A percentile compares a stretch with the other conserved stretches of the same genome.
phyloP scores from a whole-genome alignment of 31 red algal species.

The Asparagopsis taxiformis region DNA sequence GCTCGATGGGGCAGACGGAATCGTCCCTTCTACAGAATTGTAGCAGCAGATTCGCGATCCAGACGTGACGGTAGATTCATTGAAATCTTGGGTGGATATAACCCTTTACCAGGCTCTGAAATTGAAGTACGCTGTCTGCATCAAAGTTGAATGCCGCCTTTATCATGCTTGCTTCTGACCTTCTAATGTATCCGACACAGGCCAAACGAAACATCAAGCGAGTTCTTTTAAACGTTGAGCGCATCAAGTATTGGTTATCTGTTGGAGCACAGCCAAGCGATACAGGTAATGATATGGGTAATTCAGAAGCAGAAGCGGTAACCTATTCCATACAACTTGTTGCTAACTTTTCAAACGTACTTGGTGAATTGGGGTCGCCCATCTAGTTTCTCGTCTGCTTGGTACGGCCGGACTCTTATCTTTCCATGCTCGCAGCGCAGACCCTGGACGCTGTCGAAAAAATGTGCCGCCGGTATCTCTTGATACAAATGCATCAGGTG shows the following conservation, averaged over 20 bases:
- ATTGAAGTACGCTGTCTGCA: constrained; percentile 23
- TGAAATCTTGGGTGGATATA: constrained; percentile 86
- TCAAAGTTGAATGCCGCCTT: background rate
- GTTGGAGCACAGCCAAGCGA: constrained; percentile 85
- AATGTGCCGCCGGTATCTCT: background rate
- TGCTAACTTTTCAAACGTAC: too few relatives aligned
- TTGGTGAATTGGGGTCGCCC: too few relatives aligned
- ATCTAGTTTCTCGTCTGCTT: constrained; percentile 42
- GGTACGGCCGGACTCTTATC: constrained; percentile 59
- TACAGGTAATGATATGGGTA: too few relatives aligned
- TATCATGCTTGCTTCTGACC: constrained; percentile 11
- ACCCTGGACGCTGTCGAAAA: background rate
- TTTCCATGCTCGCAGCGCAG: constrained; percentile 8
- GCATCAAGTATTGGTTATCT: constrained; percentile 89
- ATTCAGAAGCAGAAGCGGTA: too few relatives aligned
- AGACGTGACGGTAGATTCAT: constrained; percentile 84
- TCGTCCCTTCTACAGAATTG: constrained; percentile 87
- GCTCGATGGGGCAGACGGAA: constrained; percentile 79
- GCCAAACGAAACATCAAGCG: constrained; percentile 45
- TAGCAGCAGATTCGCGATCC: constrained; percentile 78
- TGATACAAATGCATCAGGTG: background rate
- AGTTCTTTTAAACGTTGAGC: constrained; percentile 67
- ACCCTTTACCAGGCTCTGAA: constrained; percentile 52
- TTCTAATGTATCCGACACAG: too few relatives aligned
- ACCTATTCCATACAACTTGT: too few relatives aligned